Base-by-base conservation (phyloP, 2,329 filamentous ascomycete species). In the Colletotrichum lindemuthianum region DNA sequence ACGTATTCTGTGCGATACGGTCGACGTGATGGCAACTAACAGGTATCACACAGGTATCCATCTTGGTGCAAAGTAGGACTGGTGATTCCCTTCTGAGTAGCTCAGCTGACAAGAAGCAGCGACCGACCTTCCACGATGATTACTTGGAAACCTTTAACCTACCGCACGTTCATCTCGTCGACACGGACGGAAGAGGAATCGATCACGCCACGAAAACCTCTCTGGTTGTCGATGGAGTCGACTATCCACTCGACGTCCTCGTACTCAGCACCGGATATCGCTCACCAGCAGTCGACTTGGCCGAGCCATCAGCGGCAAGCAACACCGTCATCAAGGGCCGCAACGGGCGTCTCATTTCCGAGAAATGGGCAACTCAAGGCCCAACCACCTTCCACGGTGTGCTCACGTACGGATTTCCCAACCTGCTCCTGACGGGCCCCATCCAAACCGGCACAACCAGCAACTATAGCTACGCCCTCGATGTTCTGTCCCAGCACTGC, bases 91-190 rank as follows among this genome's bases (percentile, higher is more conserved):
- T 3, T 24, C 24, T 24, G n/a, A 24, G 24, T 24, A 24, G 24
- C 24, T 24, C 5, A 4, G 24, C 24, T 24, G 24, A 24, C 24
- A 24, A 24, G 24, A 4, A 24, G 24, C 24, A 24, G 72, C 82
- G 88, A 0, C 87, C 88, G 0, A 82, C 78, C 44, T 90, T 89
- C 73, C 85, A 86, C 73, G 85, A 90, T 69, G 79, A 82, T 6
- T 90, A 88, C 69, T 79, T 90, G 0, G 70, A 78, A 3, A 69
- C 82, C 0, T 90, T 90, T 80, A 91, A 91, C 73, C 71, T 70
- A 36, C 73, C 79, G 0, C 83, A 88, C 68, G 88, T 91, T 4
- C 78, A 80, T 6, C 81, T 91, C 0, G 77, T 90, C 13, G 86
- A 90, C 70, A 90, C 86, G 0, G 74, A 84, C 36, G 85, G 84